These are phyloP conservation scores for Cytospora schulzeri DNA, from an alignment of 2,329 filamentous ascomycete genomes.

Conservation along the genomic window DNA sequence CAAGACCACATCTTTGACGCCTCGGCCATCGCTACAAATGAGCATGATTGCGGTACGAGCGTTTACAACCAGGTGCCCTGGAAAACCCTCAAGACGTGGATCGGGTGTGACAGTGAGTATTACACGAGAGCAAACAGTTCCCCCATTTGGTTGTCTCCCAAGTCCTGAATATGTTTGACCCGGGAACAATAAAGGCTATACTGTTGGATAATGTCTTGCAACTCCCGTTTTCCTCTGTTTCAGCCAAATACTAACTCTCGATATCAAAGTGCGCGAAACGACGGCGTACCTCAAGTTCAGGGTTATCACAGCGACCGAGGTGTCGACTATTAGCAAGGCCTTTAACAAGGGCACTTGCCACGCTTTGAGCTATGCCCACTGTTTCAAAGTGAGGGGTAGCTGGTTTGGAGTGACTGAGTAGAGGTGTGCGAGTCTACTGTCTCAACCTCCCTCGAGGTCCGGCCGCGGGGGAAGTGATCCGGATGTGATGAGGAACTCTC, in stretches of 20 bases:
- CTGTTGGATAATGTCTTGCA: too few species aligned
- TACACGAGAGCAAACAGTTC: too few species aligned
- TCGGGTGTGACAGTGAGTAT: not conserved
- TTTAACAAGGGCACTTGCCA: not conserved
- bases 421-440: not conserved
- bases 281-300: not conserved
- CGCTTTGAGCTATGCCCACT: not conserved
- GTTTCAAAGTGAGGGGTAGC: not conserved
- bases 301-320: not conserved
- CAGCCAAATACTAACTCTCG: too few species aligned
- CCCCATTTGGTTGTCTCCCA: too few species aligned
- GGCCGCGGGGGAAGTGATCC: not conserved
- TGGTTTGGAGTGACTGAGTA: not conserved
- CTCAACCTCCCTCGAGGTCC: not conserved
- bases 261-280: not conserved
- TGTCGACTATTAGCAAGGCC: not conserved
- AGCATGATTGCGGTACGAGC: not conserved
- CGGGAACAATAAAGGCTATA: too few species aligned
- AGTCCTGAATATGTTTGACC: too few species aligned
- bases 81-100: not conserved
- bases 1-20: not conserved
- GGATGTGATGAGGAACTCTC: not conserved
- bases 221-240: too few species aligned
- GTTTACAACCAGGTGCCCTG: not conserved
- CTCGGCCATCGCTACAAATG: not conserved